Evolutionary conservation across 2,329 filamentous ascomycete genomes (phyloP), one percentile per base, ranked within the genome.

Genomic region (Aspergillus bombycis): DNA sequence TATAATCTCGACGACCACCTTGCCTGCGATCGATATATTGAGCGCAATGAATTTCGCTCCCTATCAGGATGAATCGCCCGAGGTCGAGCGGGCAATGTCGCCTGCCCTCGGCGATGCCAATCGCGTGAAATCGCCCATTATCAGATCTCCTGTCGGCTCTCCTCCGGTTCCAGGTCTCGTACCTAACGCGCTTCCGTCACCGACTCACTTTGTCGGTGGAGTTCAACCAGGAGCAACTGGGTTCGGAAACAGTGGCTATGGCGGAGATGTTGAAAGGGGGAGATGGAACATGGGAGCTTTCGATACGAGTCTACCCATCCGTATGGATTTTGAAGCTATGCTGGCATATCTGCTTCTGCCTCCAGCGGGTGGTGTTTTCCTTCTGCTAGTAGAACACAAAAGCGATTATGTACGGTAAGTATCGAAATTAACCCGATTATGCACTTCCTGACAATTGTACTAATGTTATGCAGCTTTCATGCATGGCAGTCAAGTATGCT

Each of bases 401-500:
- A 97, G 93, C 75, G 95, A 99, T 80, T 99, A 97, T 78, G 95
- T 99, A 62, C 87, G 95, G 91, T 94, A 80, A 75, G 77, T 70
- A 57, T 52, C 26, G 2, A 19, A 32, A 7, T 52, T 34, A 6
- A 32, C 21, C 9, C 28, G 28, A 12, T 14, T 10, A 21, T 10
- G 9, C 32, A 11, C 5, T 12, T 30, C n/a, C 32, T 32, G 28
- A 28, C 19, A 19, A 58, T 19, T 21, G 26, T 21, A 26, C 58
- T 64, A 46, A 65, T 62, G 58, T 48, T 46, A 55, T 62, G 41
- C 69, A 94, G 92, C 67, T 98, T 98, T 71, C 95, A 99, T 78
- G 95, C 95, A 9, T 99, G 95, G 94, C 95, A 99, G 80, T 92
- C 91, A 8, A 89, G 90, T 67, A 83, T 97, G 72, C 79, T 96